Evolutionary conservation across 208 protist species (phyloP).

Genomic region (Trypanosoma mega): DNA sequence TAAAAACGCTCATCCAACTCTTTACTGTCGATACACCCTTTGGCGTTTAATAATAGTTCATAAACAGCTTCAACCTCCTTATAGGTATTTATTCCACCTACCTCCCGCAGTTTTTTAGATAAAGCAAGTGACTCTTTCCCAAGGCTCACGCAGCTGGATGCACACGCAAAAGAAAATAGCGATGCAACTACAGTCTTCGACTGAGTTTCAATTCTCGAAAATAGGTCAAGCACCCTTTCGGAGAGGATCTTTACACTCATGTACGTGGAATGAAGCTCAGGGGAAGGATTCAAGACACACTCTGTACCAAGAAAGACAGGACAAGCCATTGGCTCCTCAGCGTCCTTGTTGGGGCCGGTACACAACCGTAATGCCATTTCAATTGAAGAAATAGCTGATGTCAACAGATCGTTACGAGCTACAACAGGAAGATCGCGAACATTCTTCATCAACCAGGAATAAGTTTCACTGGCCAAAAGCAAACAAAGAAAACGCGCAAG

Average conservation of each 20-base stretch:
- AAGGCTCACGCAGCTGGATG: conserved; percentile 2
- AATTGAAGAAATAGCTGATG: conserved; percentile 33
- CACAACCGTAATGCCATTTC: conserved; percentile 42
- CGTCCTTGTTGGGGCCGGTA: too few species aligned
- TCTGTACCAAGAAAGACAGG: conserved; percentile 50
- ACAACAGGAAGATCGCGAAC: conserved; percentile 26
- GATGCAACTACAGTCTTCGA: conserved; percentile 2
- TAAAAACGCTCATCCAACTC: background rate
- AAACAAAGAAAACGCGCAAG: conserved; percentile 33
- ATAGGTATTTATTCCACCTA: conserved; percentile 8
- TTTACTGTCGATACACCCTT: background rate
- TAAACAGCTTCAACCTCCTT: conserved; percentile 12
- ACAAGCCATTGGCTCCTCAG: conserved; percentile 14
- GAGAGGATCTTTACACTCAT: background rate
- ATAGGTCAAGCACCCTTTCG: conserved; percentile 9
- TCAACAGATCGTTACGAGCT: conserved; percentile 30
- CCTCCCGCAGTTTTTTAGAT: conserved; percentile 4
- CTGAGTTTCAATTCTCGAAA: background rate
- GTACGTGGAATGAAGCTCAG: conserved; percentile 16
- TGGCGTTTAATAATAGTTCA: conserved; percentile 15
- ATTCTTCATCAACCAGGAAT: conserved; percentile 42
- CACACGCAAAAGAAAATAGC: conserved; percentile 13
- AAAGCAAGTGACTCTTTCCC: conserved; percentile 5
- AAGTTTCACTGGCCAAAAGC: conserved; percentile 48
- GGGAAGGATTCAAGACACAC: conserved; percentile 30